A percentile compares a stretch with the other conserved stretches of the same genome.
phyloP scores from a whole-genome alignment of 2,329 filamentous ascomycete species.

The Colletotrichum somersetense region DNA sequence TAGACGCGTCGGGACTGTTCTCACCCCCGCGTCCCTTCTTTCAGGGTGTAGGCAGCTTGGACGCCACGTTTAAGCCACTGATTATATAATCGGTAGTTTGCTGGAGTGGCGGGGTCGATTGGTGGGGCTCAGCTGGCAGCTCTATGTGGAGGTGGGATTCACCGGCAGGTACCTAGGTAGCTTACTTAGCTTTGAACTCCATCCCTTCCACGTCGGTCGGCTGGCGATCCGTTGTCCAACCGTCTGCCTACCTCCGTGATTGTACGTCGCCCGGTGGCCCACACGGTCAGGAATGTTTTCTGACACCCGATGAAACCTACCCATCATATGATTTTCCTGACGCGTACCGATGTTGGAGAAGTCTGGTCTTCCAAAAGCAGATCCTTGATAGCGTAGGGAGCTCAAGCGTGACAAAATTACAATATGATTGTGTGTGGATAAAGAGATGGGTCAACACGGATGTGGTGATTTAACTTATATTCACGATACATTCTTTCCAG shows the following conservation, averaged over 20 bases:
- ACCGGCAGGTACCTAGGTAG: background rate
- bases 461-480: too few species aligned
- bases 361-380: background rate
- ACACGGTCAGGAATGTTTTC: slow-evolving; percentile 14
- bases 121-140: background rate
- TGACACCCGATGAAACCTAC: slow-evolving; percentile 13
- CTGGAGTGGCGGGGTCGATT: background rate
- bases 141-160: background rate
- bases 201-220: slow-evolving; percentile 37
- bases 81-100: background rate
- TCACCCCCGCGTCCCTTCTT: slow-evolving; percentile 30
- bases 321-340: background rate
- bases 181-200: slow-evolving; percentile 23
- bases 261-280: slow-evolving; percentile 10
- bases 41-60: background rate
- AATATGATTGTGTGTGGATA: background rate
- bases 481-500: background rate
- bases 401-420: background rate
- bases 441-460: background rate
- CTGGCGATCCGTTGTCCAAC: slow-evolving; percentile 24
- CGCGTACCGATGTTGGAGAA: background rate
- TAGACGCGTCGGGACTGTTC: slow-evolving; percentile 27
- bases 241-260: background rate
- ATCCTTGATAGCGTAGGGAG: background rate
- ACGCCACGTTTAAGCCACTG: background rate